Evolutionary conservation across 805 yeast species (phyloP).

Genomic region (Cephaloascus albidus): DNA sequence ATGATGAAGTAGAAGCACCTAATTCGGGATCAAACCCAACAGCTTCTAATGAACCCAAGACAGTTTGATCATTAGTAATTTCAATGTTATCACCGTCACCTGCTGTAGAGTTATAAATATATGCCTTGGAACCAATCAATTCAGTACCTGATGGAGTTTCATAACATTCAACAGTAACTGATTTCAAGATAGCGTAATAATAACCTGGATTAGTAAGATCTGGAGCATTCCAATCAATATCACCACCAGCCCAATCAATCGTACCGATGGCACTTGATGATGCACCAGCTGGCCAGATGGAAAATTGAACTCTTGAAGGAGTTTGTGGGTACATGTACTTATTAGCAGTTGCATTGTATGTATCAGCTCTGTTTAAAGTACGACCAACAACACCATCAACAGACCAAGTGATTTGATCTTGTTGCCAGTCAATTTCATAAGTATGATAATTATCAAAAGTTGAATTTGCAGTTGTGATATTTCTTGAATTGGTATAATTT

Average conservation of each 20-base stretch:
- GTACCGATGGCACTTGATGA: slow-evolving; percentile 49
- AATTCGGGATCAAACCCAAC: slow-evolving; percentile 56
- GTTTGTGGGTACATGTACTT: slow-evolving; percentile 60
- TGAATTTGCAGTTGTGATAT: slow-evolving; percentile 27
- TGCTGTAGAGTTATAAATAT: slow-evolving; percentile 40
- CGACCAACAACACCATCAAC: slow-evolving; percentile 64
- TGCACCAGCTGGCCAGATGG: slow-evolving; percentile 75
- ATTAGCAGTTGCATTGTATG: slow-evolving; percentile 54
- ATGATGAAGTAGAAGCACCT: slow-evolving; percentile 5
- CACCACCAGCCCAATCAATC: slow-evolving; percentile 84
- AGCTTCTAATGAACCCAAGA: slow-evolving; percentile 50
- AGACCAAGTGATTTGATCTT: slow-evolving; percentile 61
- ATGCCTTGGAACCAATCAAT: slow-evolving; percentile 36
- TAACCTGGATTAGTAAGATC: slow-evolving; percentile 77
- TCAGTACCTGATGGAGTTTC: slow-evolving; percentile 55
- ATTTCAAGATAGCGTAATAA: slow-evolving; percentile 57
- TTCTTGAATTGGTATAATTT: slow-evolving; percentile 52
- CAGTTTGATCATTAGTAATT: slow-evolving; percentile 54
- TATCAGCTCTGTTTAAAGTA: slow-evolving; percentile 49
- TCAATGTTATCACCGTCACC: slow-evolving; percentile 26
- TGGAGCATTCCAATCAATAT: slow-evolving; percentile 67
- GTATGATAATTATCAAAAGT: slow-evolving; percentile 66
- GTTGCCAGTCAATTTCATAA: slow-evolving; percentile 76
- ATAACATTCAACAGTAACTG: slow-evolving; percentile 57
- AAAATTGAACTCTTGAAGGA: slow-evolving; percentile 63